A percentile compares a stretch with the other conserved stretches of the same genome.
These are phyloP conservation scores for Dioscorea zingiberensis DNA, from an alignment of 106 monocot genomes.

Conservation along the genomic window DNA sequence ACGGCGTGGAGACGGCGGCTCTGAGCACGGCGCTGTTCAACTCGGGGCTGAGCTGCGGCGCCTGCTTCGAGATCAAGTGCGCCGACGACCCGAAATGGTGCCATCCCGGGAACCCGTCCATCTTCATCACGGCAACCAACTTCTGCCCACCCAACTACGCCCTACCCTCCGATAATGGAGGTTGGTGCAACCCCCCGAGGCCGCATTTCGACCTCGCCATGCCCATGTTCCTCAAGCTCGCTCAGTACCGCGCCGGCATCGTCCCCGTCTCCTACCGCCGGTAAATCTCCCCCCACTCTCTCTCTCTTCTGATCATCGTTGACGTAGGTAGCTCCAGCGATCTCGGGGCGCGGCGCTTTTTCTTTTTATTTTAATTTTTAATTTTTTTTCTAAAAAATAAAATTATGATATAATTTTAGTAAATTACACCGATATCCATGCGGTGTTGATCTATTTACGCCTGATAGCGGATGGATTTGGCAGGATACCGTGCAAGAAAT, in stretches of 20 bases:
- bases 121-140: constrained; percentile 70
- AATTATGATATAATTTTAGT: too few species aligned
- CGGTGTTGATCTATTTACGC: too few species aligned
- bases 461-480: too few species aligned
- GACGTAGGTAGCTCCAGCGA: too few species aligned
- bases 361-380: too few species aligned
- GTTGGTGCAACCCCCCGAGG: constrained; percentile 44
- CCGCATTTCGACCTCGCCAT: constrained; percentile 42
- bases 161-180: constrained; percentile 44
- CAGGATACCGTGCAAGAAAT: constrained; percentile 35
- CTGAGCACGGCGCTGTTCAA: constrained; percentile 87
- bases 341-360: too few species aligned
- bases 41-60: constrained; percentile 64
- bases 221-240: constrained; percentile 48
- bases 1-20: constrained; percentile 68
- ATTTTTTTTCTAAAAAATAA: too few species aligned
- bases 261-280: constrained; percentile 39
- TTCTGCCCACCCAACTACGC: constrained; percentile 80
- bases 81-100: constrained; percentile 57
- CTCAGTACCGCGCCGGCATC: constrained; percentile 38
- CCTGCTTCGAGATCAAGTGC: constrained; percentile 84
- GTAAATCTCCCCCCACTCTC: constrained; percentile 11
- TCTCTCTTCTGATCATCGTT: too few species aligned
- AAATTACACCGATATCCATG: too few species aligned
- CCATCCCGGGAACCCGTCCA: constrained; percentile 51